Base-by-base conservation (phyloP, 768 basidiomycete species). In the Leccinum imitatum region DNA sequence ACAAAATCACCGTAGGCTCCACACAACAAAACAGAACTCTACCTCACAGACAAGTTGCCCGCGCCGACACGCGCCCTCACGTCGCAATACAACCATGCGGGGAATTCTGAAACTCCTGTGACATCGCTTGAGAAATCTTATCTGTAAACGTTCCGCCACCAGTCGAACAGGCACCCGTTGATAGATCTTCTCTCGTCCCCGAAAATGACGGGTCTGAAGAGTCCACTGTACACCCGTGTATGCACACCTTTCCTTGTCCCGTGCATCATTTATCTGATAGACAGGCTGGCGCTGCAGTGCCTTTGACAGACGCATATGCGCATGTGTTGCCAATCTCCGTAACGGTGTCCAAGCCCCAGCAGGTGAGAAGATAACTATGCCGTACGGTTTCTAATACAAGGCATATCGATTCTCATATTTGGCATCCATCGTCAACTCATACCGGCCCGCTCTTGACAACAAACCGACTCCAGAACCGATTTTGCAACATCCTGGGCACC, bases 361-460 rank as follows among this genome's bases (percentile, higher is more conserved):
- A 50, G 59, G 46, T 54, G 67, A 63, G 60, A 70, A 56, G 53
- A 53, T 23, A 27, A 7, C 11, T 1, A 64, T 69, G 69, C 67
- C 67, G 69, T 69, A 67, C 25, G 25, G 23, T 57, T 62, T 37
- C 69, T 33, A 64, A 64, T 69, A 71, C 59, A 57, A 65, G 69
- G 23, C 51, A 71, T 71, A 69, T 69, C 37, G 50, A 59, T 58
- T 58, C 2, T 56, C 62, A 5, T 57, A 71, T 67, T 58, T 61
- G 56, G 69, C 50, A 62, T 69, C 39, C 21, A 39, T 58, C 50
- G 48, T 58, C 61, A 60, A 56, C 62, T 60, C 65, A 60, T 64
- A 58, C 54, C 59, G 61, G 54, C 44, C 63, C 62, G 59, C 50
- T 59, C 23, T 58, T 53, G 25, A 54, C 39, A 59, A 62, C 50